A percentile compares a stretch with the other conserved stretches of the same genome.
These are phyloP conservation scores for Rhizopus arrhizus DNA, from an alignment of 371 early-diverging fungal genomes.

Conservation along the genomic window DNA sequence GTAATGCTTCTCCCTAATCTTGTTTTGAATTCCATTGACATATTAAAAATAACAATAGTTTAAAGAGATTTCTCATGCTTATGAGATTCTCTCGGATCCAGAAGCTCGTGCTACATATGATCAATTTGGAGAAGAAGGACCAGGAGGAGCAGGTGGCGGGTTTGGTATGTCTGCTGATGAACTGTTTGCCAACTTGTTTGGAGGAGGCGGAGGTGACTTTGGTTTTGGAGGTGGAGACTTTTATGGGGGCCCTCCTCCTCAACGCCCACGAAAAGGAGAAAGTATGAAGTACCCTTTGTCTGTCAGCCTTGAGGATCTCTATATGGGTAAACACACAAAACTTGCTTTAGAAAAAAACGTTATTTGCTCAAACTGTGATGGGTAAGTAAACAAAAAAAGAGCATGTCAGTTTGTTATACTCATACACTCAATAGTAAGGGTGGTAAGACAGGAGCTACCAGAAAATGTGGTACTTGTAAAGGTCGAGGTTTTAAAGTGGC, in stretches of 20 bases:
- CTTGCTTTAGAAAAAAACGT: conserved; percentile 82
- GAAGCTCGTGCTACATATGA: conserved; percentile 86
- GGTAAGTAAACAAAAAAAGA: conserved; percentile 32
- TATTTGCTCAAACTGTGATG: conserved; percentile 68
- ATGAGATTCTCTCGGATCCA: conserved; percentile 90
- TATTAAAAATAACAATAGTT: conserved; percentile 57
- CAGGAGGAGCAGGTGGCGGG: conserved; percentile 64
- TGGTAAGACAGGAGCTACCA: conserved; percentile 73
- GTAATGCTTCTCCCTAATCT: conserved; percentile 21
- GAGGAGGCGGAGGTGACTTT: conserved; percentile 34
- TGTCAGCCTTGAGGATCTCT: conserved; percentile 86
- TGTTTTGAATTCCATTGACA: neutral
- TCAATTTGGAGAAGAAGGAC: conserved; percentile 87
- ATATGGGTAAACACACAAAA: conserved; percentile 85
- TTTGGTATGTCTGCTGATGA: conserved; percentile 74
- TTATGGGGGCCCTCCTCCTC: conserved; percentile 57
- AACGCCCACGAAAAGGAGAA: conserved; percentile 74
- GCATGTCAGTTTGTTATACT: neutral
- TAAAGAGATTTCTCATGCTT: conserved; percentile 93
- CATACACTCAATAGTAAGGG: conserved; percentile 61
- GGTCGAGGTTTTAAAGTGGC: conserved; percentile 90
- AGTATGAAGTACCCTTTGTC: conserved; percentile 77
- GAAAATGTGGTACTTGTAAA: conserved; percentile 79
- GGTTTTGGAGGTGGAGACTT: conserved; percentile 36
- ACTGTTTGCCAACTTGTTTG: conserved; percentile 85